Conservation (phyloP, 2,329 filamentous ascomycete species). For the Ophiostoma himal-ulmi region DNA sequence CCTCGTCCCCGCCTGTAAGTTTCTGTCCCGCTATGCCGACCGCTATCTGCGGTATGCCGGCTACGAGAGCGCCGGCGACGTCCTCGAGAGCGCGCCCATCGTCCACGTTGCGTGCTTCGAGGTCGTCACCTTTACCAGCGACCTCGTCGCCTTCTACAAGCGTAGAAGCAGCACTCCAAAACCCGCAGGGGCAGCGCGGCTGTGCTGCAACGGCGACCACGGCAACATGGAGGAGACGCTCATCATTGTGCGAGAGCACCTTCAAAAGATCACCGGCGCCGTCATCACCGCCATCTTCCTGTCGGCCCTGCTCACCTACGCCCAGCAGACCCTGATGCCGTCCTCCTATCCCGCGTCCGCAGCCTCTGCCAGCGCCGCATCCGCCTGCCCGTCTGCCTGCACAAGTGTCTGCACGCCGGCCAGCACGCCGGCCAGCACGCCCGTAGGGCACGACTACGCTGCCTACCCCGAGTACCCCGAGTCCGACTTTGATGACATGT, state of each 20-base stretch:
- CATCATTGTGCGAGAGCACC: conserved; percentile 15
- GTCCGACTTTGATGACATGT: neutral
- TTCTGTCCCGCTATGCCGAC: neutral
- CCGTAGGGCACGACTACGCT: neutral
- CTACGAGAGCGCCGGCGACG: neutral
- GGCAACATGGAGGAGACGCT: conserved; percentile 17
- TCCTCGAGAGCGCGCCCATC: neutral
- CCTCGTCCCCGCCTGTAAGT: neutral
- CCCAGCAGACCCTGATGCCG: neutral
- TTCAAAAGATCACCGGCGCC: conserved; percentile 1
- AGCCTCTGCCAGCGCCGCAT: too few species aligned
- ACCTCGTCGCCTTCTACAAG: neutral
- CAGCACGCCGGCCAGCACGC: neutral
- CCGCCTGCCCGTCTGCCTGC: too few species aligned
- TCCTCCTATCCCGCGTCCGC: too few species aligned
- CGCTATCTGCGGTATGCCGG: neutral
- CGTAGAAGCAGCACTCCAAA: neutral
- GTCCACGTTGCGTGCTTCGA: neutral
- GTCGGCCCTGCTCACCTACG: neutral
- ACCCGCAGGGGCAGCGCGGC: neutral
- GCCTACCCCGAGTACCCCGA: neutral
- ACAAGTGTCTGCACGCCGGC: too few species aligned
- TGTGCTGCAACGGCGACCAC: conserved; percentile 21
- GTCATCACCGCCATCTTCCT: neutral
- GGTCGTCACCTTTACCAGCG: neutral